Percentiles rank a stretch among this genome's conserved stretches.
Conservation (phyloP, 2,329 filamentous ascomycete genomes). For the Neofusicoccum cordaticola region DNA sequence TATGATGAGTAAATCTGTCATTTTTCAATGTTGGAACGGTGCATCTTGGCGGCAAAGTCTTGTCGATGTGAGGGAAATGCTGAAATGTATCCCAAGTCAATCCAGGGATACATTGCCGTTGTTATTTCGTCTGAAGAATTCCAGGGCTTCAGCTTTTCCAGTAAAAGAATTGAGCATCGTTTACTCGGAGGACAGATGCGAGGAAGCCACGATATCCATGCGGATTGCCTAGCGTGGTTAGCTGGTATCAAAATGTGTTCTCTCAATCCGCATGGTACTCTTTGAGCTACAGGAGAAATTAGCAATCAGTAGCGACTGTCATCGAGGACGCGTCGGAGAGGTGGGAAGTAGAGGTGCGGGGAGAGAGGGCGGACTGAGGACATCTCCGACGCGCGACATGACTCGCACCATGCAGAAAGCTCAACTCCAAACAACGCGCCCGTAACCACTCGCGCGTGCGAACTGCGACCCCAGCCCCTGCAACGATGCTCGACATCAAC, state of each 20-base stretch:
- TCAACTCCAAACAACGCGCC: constrained; percentile 13
- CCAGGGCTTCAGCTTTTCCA: not conserved
- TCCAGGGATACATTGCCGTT: not conserved
- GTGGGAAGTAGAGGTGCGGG: not conserved
- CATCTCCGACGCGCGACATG: constrained; percentile 7
- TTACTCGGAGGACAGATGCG: too few species aligned
- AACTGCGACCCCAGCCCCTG: not conserved
- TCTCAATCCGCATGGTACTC: too few species aligned
- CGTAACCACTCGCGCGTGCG: constrained; percentile 21
- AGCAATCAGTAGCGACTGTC: too few species aligned
- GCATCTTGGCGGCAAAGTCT: not conserved
- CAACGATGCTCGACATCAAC: constrained; percentile 60
- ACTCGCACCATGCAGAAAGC: constrained; percentile 13
- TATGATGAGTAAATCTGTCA: not conserved
- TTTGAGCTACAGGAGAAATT: not conserved
- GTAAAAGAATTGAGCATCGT: not conserved
- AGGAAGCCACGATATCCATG: too few species aligned
- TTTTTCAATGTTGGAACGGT: not conserved
- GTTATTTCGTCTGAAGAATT: not conserved
- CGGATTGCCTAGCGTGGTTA: too few species aligned
- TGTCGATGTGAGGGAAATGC: not conserved
- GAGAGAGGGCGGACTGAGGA: not conserved
- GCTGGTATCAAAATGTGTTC: too few species aligned
- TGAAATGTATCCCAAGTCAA: not conserved
- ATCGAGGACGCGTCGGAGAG: not conserved